A percentile compares a stretch with the other conserved stretches of the same genome.
Conservation (phyloP, 495 filamentous ascomycete genomes). For the Glonium stellatum region DNA sequence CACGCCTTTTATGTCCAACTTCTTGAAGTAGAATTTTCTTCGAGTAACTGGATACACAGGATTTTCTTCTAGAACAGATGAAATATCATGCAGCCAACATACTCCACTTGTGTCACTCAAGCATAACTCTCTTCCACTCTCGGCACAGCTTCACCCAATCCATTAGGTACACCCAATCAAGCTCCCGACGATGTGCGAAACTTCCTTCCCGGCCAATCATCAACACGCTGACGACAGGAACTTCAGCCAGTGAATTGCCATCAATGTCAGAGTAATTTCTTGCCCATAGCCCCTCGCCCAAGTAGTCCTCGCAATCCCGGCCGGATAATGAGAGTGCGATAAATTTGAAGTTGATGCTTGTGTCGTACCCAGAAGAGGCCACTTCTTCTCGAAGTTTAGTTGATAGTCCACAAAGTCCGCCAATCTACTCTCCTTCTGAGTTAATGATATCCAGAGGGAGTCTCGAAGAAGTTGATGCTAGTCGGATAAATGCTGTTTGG, state of each 20-base stretch:
- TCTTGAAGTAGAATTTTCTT: too few relatives aligned
- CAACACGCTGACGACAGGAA: not conserved
- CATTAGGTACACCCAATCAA: not conserved
- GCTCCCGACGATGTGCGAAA: not conserved
- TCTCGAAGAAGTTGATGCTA: not conserved
- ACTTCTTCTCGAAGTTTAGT: not conserved
- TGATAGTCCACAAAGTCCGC: not conserved
- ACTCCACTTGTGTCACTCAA: not conserved
- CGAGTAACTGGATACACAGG: too few relatives aligned
- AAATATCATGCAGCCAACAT: too few relatives aligned
- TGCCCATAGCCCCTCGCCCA: not conserved
- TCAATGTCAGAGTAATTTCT: not conserved
- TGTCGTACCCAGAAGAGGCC: not conserved
- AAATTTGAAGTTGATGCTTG: not conserved
- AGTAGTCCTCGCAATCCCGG: too few relatives aligned
- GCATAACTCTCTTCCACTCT: not conserved
- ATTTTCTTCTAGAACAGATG: too few relatives aligned
- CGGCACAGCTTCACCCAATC: not conserved
- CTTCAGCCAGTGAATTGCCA: not conserved
- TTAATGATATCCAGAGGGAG: not conserved
- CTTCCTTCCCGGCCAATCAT: not conserved
- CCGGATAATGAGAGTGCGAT: not conserved
- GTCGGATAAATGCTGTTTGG: not conserved
- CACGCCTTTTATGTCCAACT: too few relatives aligned
- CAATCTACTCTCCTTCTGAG: not conserved